phyloP scores from a whole-genome alignment of 2,329 filamentous ascomycete genomes.

The Colletotrichum limetticola region DNA sequence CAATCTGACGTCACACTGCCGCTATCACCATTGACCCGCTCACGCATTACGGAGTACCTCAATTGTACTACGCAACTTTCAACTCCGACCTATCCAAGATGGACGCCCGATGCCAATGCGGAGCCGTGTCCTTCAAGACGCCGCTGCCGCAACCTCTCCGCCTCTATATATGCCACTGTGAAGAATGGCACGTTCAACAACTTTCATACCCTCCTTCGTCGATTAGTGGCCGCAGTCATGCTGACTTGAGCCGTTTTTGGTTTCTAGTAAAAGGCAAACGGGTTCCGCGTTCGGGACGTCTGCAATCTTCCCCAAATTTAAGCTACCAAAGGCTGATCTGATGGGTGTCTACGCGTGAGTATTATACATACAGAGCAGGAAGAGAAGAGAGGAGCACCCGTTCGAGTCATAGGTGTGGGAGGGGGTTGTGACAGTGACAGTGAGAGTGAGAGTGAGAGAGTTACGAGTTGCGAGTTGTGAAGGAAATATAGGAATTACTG shows the following conservation, averaged over 20 bases:
- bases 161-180: constrained; percentile 79
- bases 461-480: neutral
- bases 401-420: neutral
- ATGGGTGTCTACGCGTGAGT: constrained; percentile 67
- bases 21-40: neutral
- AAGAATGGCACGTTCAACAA: constrained; percentile 57
- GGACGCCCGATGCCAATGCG: constrained; percentile 74
- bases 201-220: too few species aligned
- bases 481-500: constrained; percentile 1
- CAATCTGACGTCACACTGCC: neutral
- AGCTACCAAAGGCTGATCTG: constrained; percentile 59
- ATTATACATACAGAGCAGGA: neutral
- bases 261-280: constrained; percentile 65
- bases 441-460: neutral
- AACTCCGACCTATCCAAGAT: constrained; percentile 46
- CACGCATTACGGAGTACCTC: neutral
- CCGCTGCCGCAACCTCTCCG: constrained; percentile 68
- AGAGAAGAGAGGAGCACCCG: neutral
- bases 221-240: neutral
- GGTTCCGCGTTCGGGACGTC: constrained; percentile 75
- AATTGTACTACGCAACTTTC: neutral
- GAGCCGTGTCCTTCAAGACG: constrained; percentile 70
- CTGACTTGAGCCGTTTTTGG: neutral
- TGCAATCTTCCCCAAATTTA: constrained; percentile 76
- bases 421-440: neutral